Evolutionary conservation across 768 basidiomycete genomes (phyloP).

Genomic region (Tylopilus plumbeoviolaceoides): DNA sequence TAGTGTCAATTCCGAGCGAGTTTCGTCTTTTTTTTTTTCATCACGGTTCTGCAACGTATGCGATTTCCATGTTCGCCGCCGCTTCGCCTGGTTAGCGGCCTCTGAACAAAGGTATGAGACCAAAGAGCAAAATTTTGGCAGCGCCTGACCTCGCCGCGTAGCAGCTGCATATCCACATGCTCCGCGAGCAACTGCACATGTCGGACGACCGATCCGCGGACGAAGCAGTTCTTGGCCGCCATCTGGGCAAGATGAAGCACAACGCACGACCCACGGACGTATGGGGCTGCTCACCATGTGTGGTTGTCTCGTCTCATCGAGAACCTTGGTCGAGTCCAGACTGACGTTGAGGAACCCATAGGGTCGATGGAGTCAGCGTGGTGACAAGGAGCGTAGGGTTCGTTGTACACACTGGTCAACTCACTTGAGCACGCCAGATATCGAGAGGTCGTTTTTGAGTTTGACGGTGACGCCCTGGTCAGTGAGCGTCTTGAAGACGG

Average conservation of each 20-base stretch:
- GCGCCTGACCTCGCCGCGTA: slow-evolving; percentile 77
- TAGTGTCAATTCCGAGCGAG: not conserved
- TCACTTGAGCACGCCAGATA: slow-evolving; percentile 92
- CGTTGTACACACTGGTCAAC: slow-evolving; percentile 83
- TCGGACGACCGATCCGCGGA: slow-evolving; percentile 95
- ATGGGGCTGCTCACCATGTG: slow-evolving; percentile 74
- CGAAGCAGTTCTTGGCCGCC: slow-evolving; percentile 99
- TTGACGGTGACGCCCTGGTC: slow-evolving; percentile 97
- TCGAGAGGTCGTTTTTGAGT: slow-evolving; percentile 97
- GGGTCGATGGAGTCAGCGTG: slow-evolving; percentile 4
- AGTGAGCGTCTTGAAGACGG: slow-evolving; percentile 98
- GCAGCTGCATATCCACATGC: slow-evolving; percentile 92
- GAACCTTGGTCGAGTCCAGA: slow-evolving; percentile 87
- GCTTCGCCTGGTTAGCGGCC: slow-evolving; percentile 40
- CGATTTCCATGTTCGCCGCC: slow-evolving; percentile 18
- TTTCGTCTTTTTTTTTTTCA: not conserved
- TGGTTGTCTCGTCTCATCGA: slow-evolving; percentile 90
- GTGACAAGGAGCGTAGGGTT: not conserved
- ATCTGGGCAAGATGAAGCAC: slow-evolving; percentile 49
- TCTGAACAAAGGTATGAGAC: slow-evolving; percentile 27
- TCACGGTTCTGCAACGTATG: too few species aligned
- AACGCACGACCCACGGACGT: not conserved
- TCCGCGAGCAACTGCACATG: slow-evolving; percentile 93
- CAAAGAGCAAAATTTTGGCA: not conserved
- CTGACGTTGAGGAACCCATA: slow-evolving; percentile 91